Conservation (phyloP, 2,329 filamentous ascomycete genomes). For the Chaetomiaceae sp. region DNA sequence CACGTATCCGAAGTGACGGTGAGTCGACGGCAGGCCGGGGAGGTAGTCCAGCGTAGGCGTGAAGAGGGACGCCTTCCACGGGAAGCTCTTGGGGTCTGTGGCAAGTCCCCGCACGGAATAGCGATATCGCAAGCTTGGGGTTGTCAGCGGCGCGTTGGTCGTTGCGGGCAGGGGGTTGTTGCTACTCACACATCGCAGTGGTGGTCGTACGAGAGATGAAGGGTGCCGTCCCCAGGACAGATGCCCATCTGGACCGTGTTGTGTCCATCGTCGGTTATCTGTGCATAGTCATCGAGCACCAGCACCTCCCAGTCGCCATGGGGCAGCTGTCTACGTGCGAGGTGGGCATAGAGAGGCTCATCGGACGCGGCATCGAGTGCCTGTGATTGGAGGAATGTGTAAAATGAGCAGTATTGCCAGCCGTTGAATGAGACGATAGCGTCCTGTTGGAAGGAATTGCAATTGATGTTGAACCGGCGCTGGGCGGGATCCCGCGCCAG, state of each 20-base stretch:
- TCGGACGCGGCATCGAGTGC: conserved; percentile 6
- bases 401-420: conserved; percentile 45
- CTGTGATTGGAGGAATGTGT: conserved; percentile 25
- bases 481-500: conserved; percentile 33
- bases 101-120: conserved; percentile 31
- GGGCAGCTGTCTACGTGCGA: conserved; percentile 39
- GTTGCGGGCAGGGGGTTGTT: neutral
- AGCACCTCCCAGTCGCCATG: conserved; percentile 39
- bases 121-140: conserved; percentile 32
- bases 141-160: neutral
- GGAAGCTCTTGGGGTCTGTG: conserved; percentile 26
- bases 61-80: conserved; percentile 34
- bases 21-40: conserved; percentile 28
- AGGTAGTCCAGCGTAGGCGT: conserved; percentile 31
- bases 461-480: conserved; percentile 36
- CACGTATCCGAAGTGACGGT: conserved; percentile 33
- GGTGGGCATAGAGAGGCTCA: conserved; percentile 38
- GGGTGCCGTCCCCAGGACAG: conserved; percentile 44
- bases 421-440: conserved; percentile 40
- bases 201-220: conserved; percentile 48
- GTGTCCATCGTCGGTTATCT: conserved; percentile 45
- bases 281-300: conserved; percentile 43
- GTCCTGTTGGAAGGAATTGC: conserved; percentile 44
- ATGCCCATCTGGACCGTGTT: conserved; percentile 49
- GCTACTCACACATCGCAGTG: conserved; percentile 34